Conservation (phyloP, 768 basidiomycete species). For the Boletus rufocinnamomeus region DNA sequence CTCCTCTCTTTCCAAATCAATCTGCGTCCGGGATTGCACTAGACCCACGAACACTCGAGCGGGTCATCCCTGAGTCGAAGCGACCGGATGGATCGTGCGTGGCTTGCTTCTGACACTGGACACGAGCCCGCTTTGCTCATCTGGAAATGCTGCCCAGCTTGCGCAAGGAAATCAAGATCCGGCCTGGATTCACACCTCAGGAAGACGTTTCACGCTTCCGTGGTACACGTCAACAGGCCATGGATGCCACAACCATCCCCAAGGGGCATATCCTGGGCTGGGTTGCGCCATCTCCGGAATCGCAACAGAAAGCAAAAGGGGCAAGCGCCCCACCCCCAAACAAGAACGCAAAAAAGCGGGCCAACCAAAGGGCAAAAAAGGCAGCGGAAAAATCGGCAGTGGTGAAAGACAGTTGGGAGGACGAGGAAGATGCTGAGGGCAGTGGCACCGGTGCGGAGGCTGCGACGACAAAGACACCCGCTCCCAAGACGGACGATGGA, state of each 20-base stretch:
- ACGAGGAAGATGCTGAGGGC: constrained; percentile 57
- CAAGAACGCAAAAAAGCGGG: constrained; percentile 83
- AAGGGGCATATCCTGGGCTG: constrained; percentile 86
- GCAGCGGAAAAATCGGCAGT: constrained; percentile 49
- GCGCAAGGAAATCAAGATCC: constrained; percentile 85
- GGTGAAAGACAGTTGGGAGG: constrained; percentile 81
- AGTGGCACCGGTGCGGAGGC: constrained; percentile 6
- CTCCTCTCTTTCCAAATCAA: constrained; percentile 72
- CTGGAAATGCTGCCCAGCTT: constrained; percentile 46
- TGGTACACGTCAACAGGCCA: constrained; percentile 70
- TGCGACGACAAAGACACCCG: constrained; percentile 23
- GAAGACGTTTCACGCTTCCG: constrained; percentile 91
- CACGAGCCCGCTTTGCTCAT: constrained; percentile 13
- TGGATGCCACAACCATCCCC: constrained; percentile 63
- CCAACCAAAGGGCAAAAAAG: constrained; percentile 76
- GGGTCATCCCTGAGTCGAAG: constrained; percentile 83
- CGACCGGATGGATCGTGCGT: constrained; percentile 83
- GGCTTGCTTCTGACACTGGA: constrained; percentile 7
- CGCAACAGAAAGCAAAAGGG: constrained; percentile 33
- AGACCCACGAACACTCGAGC: constrained; percentile 83
- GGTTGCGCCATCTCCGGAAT: constrained; percentile 58
- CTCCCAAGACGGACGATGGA: constrained; percentile 19
- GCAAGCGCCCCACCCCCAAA: constrained; percentile 47
- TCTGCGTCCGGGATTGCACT: constrained; percentile 77
- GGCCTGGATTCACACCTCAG: constrained; percentile 93